Evolutionary conservation across 1,284 basidiomycete species (phyloP).

Genomic region (Xerocomus amazonicus): DNA sequence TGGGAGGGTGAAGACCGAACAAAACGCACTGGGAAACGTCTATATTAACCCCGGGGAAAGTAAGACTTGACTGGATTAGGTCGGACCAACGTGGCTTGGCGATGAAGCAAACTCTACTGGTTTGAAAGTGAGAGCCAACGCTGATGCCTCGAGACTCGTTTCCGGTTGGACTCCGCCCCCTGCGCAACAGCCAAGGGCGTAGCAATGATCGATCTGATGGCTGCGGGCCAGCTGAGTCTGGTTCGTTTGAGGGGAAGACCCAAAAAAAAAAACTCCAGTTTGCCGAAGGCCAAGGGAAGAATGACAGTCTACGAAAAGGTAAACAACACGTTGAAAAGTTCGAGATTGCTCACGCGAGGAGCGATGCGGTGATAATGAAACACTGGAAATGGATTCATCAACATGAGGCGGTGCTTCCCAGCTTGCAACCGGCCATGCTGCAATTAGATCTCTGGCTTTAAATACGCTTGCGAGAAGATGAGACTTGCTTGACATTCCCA

Average conservation of each 20-base stretch:
- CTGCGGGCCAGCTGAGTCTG: neutral
- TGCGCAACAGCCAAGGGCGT: constrained; percentile 6
- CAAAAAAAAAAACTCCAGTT: neutral
- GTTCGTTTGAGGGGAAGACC: neutral
- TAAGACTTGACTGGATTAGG: constrained; percentile 7
- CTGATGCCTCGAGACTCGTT: constrained; percentile 27
- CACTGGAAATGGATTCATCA: constrained; percentile 10
- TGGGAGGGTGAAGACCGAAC: constrained; percentile 8
- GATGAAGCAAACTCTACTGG: constrained; percentile 3
- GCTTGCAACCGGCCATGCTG: constrained; percentile 12
- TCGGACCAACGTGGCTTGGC: constrained; percentile 10
- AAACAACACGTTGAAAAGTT: constrained; percentile 11
- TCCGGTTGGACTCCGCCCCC: constrained; percentile 11
- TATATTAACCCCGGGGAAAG: constrained; percentile 15
- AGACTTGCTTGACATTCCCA: constrained; percentile 2
- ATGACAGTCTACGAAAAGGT: neutral
- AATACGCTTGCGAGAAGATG: constrained; percentile 9
- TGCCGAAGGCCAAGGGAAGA: neutral
- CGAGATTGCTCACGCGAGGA: constrained; percentile 5
- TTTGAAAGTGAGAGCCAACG: constrained; percentile 16
- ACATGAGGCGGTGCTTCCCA: neutral
- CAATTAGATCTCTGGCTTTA: constrained; percentile 10
- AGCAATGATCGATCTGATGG: constrained; percentile 16
- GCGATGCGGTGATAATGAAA: constrained; percentile 15
- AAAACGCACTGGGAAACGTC: neutral